Evolutionary conservation across 768 basidiomycete species (phyloP), one percentile per base, ranked within the genome.

Genomic region (Termitomyces sp.): DNA sequence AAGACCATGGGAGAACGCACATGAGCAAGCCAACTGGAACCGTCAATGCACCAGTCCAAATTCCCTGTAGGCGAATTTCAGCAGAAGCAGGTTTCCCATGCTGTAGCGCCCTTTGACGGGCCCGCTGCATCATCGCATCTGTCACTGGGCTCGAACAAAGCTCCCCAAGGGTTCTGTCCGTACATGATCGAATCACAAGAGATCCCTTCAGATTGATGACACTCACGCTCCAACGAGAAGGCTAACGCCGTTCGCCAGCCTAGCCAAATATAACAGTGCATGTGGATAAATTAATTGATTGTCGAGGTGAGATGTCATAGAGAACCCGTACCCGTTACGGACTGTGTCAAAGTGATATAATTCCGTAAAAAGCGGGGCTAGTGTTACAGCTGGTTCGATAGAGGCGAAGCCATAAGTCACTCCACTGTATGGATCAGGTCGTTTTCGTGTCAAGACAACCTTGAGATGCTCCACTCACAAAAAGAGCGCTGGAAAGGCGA

Each of bases 331-430:
- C 75, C 74, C 75, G 44, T 76, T 75, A 9, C 67, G 65, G 12
- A 73, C 74, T 6, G 76, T 75, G 56, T 75, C 70, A 55, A 76
- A 77, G 18, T 73, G 68, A 58, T 75, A 76, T n/a, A 75, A 60
- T 40, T 71, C 56, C 4, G 74, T 74, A 61, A 75, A 76, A 2
- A 77, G 58, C 7, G 74, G 69, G 4, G 76, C 74, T 49, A 77
- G 44, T 7, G 71, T 77, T 56, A 77, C 62, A 10, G 74, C 74
- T 33, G 75, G 75, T 56, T 76, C 75, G 14, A 76, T 76, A 9
- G 74, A 75, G 0, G 74, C 74, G 52, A 73, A 74, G 2, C 75
- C 75, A 58, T 75, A 77, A 2, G 69, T 70, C 8, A 77, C 67
- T 3, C 72, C 72, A 63, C 73, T 74, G 38, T 30, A 16, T 30